These are phyloP conservation scores for Eucalyptus cloeziana DNA, from an alignment of 345 rosid genomes.

Conservation along the genomic window DNA sequence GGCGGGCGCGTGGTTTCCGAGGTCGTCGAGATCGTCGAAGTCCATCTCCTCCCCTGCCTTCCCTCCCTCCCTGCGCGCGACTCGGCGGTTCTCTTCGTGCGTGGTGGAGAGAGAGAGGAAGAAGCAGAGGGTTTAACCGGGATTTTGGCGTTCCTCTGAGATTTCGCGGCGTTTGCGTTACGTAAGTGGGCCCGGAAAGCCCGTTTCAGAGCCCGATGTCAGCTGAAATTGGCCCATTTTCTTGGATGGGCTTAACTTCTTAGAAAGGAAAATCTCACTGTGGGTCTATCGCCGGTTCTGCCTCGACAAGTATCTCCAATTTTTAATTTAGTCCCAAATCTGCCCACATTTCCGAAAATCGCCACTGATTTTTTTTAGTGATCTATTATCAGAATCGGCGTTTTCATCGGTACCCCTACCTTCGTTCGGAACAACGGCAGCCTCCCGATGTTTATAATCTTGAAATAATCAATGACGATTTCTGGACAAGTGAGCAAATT, in stretches of 20 bases:
- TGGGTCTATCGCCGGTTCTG: background rate
- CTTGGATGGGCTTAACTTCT: background rate
- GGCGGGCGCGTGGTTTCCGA: conserved; percentile 13
- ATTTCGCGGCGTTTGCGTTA: too few species aligned
- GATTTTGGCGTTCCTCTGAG: background rate
- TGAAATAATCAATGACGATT: accelerated
- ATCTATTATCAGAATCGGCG: background rate
- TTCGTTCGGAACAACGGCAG: accelerated
- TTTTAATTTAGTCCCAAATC: background rate
- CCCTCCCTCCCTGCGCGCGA: background rate
- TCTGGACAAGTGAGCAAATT: accelerated
- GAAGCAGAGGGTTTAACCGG: background rate
- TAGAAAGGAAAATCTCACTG: background rate
- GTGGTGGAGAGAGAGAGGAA: background rate
- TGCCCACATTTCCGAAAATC: accelerated
- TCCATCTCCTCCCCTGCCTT: conserved; percentile 21
- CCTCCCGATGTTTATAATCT: background rate
- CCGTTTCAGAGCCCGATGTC: background rate
- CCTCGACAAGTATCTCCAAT: background rate
- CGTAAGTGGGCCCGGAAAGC: background rate
- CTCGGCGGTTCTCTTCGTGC: background rate
- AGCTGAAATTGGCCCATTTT: background rate
- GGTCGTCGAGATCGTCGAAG: conserved; percentile 36
- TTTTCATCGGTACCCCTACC: background rate
- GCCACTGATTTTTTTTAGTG: too few species aligned